Conservation (phyloP, 768 basidiomycete species). For the Phaffia tasmanica region DNA sequence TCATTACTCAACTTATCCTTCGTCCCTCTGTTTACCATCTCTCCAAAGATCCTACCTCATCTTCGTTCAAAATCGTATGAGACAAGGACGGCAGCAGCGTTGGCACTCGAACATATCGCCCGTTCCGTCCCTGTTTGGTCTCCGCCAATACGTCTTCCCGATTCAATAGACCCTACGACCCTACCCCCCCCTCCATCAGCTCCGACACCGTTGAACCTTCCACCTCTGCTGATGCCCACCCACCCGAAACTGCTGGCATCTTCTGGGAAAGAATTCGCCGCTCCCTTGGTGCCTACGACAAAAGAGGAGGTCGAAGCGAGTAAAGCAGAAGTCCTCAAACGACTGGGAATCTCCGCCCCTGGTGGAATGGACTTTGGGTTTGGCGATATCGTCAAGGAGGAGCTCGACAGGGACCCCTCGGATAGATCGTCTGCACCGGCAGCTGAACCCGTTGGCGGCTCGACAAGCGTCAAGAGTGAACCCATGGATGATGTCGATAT, state of each 20-base stretch:
- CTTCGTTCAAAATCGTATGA: constrained; percentile 87
- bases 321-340: constrained; percentile 75
- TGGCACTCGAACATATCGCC: constrained; percentile 78
- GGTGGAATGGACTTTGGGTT: constrained; percentile 54
- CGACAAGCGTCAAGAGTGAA: neutral
- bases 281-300: constrained; percentile 36
- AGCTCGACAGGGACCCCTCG: constrained; percentile 3
- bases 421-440: neutral
- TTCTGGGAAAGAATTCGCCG: constrained; percentile 77
- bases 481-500: neutral
- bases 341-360: constrained; percentile 64
- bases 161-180: constrained; percentile 59
- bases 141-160: constrained; percentile 42
- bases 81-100: constrained; percentile 77
- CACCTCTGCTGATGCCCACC: constrained; percentile 62
- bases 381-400: constrained; percentile 17
- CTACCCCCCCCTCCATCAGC: constrained; percentile 44
- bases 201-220: constrained; percentile 44
- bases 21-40: neutral
- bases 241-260: constrained; percentile 67
- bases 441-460: neutral
- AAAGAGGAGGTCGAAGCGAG: constrained; percentile 74
- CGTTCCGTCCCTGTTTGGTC: constrained; percentile 69
- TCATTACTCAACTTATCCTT: neutral
- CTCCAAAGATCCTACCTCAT: constrained; percentile 67